Conservation (phyloP, 257 asterid genomes). For the Scutellaria barbata region DNA sequence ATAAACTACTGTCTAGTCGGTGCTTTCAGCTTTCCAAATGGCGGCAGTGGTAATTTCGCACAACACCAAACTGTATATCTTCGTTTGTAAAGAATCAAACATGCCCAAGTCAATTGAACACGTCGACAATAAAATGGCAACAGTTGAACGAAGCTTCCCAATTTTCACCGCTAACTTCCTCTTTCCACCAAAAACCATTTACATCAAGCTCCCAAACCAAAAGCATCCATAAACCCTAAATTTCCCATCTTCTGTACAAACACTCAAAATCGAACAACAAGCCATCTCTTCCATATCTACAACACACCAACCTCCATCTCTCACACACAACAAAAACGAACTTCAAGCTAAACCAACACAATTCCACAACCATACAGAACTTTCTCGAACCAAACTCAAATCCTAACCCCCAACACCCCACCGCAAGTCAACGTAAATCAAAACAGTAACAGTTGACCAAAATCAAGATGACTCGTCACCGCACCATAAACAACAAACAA, state of each 20-base stretch:
- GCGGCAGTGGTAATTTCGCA: neutral
- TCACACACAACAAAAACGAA: neutral
- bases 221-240: conserved; percentile 11
- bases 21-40: neutral
- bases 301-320: conserved; percentile 21
- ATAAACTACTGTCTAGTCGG: neutral
- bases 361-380: neutral
- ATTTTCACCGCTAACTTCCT: neutral
- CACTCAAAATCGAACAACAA: neutral
- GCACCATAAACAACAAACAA: neutral
- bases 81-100: neutral
- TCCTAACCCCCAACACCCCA: conserved; percentile 15
- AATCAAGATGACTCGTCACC: neutral
- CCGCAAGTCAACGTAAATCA: conserved; percentile 32
- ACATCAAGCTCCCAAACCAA: neutral
- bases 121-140: neutral
- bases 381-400: neutral
- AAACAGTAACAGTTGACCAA: neutral
- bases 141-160: neutral
- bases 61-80: conserved; percentile 7
- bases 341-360: neutral
- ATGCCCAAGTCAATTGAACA: neutral
- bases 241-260: conserved; percentile 7
- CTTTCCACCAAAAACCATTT: neutral
- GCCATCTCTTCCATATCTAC: neutral